Evolutionary conservation across 257 asterid genomes (phyloP).

Genomic region (Gardenia jasminoides): DNA sequence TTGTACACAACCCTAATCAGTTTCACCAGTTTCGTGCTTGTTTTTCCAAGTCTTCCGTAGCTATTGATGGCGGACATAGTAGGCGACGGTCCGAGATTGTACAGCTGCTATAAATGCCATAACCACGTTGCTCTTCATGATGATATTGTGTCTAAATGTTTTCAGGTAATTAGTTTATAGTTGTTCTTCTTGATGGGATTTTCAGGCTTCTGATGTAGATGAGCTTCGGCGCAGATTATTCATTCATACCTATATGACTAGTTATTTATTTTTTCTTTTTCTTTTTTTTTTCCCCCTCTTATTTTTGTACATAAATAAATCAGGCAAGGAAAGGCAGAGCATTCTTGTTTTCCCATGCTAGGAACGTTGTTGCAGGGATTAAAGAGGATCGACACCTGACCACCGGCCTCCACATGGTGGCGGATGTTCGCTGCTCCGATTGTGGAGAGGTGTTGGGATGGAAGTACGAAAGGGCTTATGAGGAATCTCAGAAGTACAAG

Average conservation of each 20-base stretch:
- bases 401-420: constrained; percentile 58
- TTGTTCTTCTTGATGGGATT: background rate
- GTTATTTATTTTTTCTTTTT: too few species aligned
- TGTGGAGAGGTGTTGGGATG: constrained; percentile 58
- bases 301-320: background rate
- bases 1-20: too few species aligned
- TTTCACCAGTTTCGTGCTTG: too few species aligned
- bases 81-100: too few species aligned
- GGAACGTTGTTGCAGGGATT: constrained; percentile 39
- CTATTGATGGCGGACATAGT: too few species aligned
- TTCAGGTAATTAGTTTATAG: constrained; percentile 39
- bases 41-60: too few species aligned
- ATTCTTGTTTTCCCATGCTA: constrained; percentile 46
- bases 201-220: background rate
- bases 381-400: constrained; percentile 45
- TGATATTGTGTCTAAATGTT: constrained; percentile 55
- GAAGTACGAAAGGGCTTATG: constrained; percentile 60
- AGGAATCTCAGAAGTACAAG: too few species aligned
- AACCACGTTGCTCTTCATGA: constrained; percentile 68
- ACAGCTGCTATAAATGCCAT: too few species aligned
- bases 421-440: constrained; percentile 53
- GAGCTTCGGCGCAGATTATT: background rate
- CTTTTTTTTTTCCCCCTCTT: too few species aligned
- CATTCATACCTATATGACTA: too few species aligned
- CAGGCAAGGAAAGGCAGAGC: constrained; percentile 56